Conservation (phyloP, 2,329 filamentous ascomycete species). For the Colletotrichum theobromicola region DNA sequence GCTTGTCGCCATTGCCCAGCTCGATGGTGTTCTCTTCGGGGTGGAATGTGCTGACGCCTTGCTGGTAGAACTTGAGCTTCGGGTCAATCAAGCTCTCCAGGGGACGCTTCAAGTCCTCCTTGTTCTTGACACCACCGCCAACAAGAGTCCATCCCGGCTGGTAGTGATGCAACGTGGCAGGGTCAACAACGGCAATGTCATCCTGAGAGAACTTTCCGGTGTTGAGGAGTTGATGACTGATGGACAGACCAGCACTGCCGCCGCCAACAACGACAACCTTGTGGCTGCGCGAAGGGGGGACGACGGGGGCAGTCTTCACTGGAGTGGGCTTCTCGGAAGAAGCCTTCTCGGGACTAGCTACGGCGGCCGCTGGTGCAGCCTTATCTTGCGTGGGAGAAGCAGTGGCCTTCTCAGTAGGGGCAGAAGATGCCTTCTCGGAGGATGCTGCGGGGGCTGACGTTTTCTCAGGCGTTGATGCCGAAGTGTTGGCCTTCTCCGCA, state of each 20-base stretch:
- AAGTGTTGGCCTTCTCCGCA: background rate
- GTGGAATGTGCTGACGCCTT: slow-evolving; percentile 52
- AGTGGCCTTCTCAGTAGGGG: background rate
- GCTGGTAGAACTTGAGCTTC: slow-evolving; percentile 66
- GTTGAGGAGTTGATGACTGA: slow-evolving; percentile 71
- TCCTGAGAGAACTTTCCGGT: slow-evolving; percentile 59
- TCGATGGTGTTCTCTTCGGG: slow-evolving; percentile 63
- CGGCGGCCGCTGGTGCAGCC: background rate
- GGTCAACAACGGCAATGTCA: slow-evolving; percentile 70
- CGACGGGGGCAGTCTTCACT: background rate
- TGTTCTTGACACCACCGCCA: slow-evolving; percentile 68
- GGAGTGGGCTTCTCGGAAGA: background rate
- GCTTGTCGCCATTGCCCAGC: slow-evolving; percentile 57
- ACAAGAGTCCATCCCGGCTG: slow-evolving; percentile 75
- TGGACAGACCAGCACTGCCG: slow-evolving; percentile 67
- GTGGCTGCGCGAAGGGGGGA: slow-evolving; percentile 42
- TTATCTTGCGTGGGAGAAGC: background rate
- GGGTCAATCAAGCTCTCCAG: slow-evolving; percentile 58
- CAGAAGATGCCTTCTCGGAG: background rate
- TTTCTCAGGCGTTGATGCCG: background rate
- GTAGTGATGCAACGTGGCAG: slow-evolving; percentile 68
- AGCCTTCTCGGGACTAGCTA: background rate
- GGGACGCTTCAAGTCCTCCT: slow-evolving; percentile 60
- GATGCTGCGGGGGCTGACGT: background rate
- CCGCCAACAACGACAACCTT: slow-evolving; percentile 72